phyloP scores from a whole-genome alignment of 208 protist genomes.

The Kentomonas sorsogonicus region DNA sequence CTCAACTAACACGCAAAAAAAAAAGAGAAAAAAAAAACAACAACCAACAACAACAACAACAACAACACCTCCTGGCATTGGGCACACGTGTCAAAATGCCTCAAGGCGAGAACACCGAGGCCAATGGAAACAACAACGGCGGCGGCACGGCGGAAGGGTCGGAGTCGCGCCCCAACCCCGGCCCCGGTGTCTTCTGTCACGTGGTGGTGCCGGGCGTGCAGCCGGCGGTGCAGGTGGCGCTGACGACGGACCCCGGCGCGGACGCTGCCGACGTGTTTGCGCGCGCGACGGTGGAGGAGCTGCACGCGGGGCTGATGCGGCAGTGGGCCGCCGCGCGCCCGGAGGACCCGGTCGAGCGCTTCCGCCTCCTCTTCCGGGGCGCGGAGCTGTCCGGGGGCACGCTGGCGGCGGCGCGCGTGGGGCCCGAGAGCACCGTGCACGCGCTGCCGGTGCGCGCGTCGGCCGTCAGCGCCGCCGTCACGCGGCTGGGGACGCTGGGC shows the following conservation, averaged over 20 bases:
- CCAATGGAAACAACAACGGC: background rate
- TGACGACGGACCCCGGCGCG: too few species aligned
- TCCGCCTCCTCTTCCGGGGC: constrained; percentile 21
- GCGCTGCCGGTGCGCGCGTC: constrained; percentile 1
- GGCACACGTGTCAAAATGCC: too few species aligned
- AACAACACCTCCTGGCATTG: background rate
- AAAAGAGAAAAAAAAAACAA: background rate
- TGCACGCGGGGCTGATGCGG: background rate
- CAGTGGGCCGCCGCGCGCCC: background rate
- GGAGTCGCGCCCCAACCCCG: background rate
- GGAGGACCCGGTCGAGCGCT: background rate
- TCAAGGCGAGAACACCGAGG: too few species aligned
- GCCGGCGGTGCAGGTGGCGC: background rate
- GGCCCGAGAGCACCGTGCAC: constrained; percentile 10
- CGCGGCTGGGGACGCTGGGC: too few species aligned
- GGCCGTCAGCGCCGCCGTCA: background rate
- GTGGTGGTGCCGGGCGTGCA: constrained; percentile 3
- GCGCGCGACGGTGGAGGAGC: constrained; percentile 4
- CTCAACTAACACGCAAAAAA: too few species aligned
- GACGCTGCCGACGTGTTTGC: background rate
- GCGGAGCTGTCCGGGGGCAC: constrained; percentile 10
- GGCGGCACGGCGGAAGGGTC: background rate
- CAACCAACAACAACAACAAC: background rate
- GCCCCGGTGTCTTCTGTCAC: too few species aligned
- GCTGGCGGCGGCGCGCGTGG: constrained; percentile 1